phyloP scores from a whole-genome alignment of 2,329 filamentous ascomycete genomes.

The Cordyceps javanica region DNA sequence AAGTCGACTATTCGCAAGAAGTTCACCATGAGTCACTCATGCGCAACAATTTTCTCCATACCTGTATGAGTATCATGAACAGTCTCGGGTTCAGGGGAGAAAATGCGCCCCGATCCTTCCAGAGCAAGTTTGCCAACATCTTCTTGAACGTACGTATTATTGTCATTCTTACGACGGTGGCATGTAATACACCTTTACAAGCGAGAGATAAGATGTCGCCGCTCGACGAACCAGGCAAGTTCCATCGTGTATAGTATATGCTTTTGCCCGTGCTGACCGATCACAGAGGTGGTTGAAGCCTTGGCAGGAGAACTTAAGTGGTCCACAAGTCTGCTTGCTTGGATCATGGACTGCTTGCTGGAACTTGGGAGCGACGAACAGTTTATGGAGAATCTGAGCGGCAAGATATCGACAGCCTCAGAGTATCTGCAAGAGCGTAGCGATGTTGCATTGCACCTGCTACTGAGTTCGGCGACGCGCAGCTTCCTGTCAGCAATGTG shows the following conservation, averaged over 20 bases:
- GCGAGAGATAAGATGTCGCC: conserved; percentile 52
- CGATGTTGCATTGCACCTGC: conserved; percentile 53
- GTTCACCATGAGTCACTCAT: conserved; percentile 65
- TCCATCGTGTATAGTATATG: background rate
- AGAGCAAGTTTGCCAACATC: conserved; percentile 69
- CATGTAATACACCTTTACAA: conserved; percentile 48
- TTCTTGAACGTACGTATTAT: conserved; percentile 70
- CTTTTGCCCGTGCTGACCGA: conserved; percentile 5
- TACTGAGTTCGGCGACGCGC: conserved; percentile 69
- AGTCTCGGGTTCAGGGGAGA: conserved; percentile 68
- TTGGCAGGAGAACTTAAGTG: conserved; percentile 72
- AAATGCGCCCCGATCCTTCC: conserved; percentile 53
- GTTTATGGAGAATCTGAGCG: conserved; percentile 45
- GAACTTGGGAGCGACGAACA: conserved; percentile 45
- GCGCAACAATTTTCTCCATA: conserved; percentile 64
- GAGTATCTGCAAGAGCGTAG: conserved; percentile 47
- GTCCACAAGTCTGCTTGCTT: conserved; percentile 65
- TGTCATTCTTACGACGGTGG: conserved; percentile 58
- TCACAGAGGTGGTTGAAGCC: conserved; percentile 61
- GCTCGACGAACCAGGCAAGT: conserved; percentile 51
- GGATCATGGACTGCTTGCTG: conserved; percentile 55
- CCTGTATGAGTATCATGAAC: conserved; percentile 72
- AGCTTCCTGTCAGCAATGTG: conserved; percentile 65
- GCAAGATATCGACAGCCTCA: conserved; percentile 43
- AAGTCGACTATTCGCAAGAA: conserved; percentile 78